Base-by-base conservation (phyloP, 1,284 basidiomycete species). In the Ganoderma meredithae region DNA sequence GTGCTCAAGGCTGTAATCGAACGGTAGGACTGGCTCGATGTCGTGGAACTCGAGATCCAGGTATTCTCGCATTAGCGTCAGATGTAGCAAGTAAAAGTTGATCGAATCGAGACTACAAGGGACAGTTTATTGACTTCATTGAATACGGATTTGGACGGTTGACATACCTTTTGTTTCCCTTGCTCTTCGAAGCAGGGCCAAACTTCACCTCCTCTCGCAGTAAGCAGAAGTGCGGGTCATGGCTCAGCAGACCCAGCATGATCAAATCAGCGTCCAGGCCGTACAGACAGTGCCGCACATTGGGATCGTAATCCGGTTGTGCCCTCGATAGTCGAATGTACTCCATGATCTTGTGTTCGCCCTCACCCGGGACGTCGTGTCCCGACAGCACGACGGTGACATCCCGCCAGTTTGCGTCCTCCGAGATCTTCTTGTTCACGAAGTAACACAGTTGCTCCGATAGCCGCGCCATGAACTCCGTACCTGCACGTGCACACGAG, bases 281-380 rank as follows among this genome's bases (percentile, higher is more conserved):
- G 81, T 99, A 99, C 66, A 99, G 84, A 81, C 98, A 99, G 82
- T 99, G 98, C 72, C 98, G 91, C 63, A 95, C 85, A 77, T 97
- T 97, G 25, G 95, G 94, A 79, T 96, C 90, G 83, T 99, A 98
- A 78, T 94, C 93, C 10, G 94, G 94, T 80, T 99, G 98, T 33
- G 98, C 96, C 76, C 97, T 95, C 67, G 91, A 91, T 70, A 96
- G 84, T 62, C 98, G 93, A 77, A 99, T 99, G 81, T 97, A 99
- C 80, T 99, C 98, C 94, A 99, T 99, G 76, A 99, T 97, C 86
- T 99, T 99, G 88, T 99, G 98, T 80, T 99, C 98, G 71, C 98
- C 98, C 80, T 99, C 98, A 72, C 98, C 98, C 0, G 97, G 97
- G 4, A 98, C 95, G 75, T 99, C 97, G 79, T 99, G 97, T n/a